Evolutionary conservation across 2,329 filamentous ascomycete genomes (phyloP).

Genomic region (Hymenoscyphus infarciens): DNA sequence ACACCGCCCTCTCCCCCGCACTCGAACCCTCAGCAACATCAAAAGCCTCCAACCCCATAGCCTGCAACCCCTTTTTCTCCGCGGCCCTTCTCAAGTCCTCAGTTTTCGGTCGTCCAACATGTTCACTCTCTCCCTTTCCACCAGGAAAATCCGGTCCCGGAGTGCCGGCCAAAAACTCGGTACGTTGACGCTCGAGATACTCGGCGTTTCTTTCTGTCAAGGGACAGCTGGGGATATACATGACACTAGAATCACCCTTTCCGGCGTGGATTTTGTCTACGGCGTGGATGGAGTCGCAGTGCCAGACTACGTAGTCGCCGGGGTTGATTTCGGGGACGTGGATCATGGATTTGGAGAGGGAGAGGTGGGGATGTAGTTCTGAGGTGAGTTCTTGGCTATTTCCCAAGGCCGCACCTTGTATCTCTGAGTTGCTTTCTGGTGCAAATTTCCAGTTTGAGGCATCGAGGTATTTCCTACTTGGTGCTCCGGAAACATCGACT

Average conservation of each 20-base stretch:
- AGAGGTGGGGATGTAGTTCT: slow-evolving; percentile 60
- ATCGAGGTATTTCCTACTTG: slow-evolving; percentile 45
- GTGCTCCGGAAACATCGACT: slow-evolving; percentile 34
- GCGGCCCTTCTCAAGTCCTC: slow-evolving; percentile 38
- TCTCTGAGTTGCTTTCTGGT: slow-evolving; percentile 43
- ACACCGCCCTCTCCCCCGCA: slow-evolving; percentile 7
- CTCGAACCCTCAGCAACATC: neutral
- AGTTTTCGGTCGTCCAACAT: slow-evolving; percentile 43
- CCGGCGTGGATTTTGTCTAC: slow-evolving; percentile 79
- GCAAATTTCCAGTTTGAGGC: slow-evolving; percentile 60
- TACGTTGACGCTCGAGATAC: slow-evolving; percentile 67
- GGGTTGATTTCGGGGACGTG: slow-evolving; percentile 60
- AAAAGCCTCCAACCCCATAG: slow-evolving; percentile 51
- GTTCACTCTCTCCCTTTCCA: slow-evolving; percentile 61
- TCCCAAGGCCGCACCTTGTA: slow-evolving; percentile 65
- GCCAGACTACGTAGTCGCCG: slow-evolving; percentile 67
- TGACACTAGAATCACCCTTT: slow-evolving; percentile 69
- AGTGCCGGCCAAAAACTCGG: slow-evolving; percentile 65
- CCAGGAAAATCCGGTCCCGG: slow-evolving; percentile 70
- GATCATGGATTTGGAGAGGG: slow-evolving; percentile 60
- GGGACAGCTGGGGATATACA: slow-evolving; percentile 88
- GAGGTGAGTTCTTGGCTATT: slow-evolving; percentile 60
- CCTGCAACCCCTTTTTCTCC: slow-evolving; percentile 48
- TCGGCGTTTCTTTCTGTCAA: slow-evolving; percentile 70
- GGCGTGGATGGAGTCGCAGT: slow-evolving; percentile 56